Evolutionary conservation across 1,139 yeast genomes (phyloP).

Genomic region (Groenewaldozyma sp.): DNA sequence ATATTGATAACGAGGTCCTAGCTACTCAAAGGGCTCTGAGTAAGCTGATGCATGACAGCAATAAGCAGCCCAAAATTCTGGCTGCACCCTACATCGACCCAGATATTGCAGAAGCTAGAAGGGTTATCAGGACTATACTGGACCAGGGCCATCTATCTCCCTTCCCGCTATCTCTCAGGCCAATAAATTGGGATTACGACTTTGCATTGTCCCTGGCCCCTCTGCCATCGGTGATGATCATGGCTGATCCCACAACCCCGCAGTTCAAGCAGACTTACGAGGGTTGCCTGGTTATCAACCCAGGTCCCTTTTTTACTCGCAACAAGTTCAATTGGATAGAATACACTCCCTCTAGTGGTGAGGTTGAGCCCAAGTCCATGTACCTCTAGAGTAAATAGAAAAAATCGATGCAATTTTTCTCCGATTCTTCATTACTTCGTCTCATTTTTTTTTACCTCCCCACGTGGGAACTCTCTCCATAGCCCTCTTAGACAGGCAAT

Average conservation of each 20-base stretch:
- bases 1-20: conserved; percentile 13
- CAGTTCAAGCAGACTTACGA: conserved; percentile 68
- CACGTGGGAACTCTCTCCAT: conserved; percentile 25
- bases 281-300: conserved; percentile 72
- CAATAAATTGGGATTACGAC: conserved; percentile 63
- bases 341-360: conserved; percentile 42
- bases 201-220: conserved; percentile 65
- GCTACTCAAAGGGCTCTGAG: conserved; percentile 16
- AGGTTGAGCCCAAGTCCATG: conserved; percentile 15
- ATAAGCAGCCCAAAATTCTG: conserved; percentile 10
- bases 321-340: conserved; percentile 56
- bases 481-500: conserved; percentile 62
- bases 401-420: background rate
- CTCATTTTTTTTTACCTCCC: conserved; percentile 1
- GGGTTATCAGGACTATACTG: conserved; percentile 64
- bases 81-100: conserved; percentile 19
- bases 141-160: conserved; percentile 90
- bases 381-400: conserved; percentile 11
- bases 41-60: conserved; percentile 15
- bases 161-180: conserved; percentile 49
- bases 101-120: conserved; percentile 57
- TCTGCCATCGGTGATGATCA: conserved; percentile 45
- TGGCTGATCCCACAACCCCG: conserved; percentile 64
- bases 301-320: conserved; percentile 46
- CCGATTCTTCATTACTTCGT: background rate